These are phyloP conservation scores for Paracoccidioides brasiliensis DNA, from an alignment of 2,329 filamentous ascomycete species.

Conservation along the genomic window DNA sequence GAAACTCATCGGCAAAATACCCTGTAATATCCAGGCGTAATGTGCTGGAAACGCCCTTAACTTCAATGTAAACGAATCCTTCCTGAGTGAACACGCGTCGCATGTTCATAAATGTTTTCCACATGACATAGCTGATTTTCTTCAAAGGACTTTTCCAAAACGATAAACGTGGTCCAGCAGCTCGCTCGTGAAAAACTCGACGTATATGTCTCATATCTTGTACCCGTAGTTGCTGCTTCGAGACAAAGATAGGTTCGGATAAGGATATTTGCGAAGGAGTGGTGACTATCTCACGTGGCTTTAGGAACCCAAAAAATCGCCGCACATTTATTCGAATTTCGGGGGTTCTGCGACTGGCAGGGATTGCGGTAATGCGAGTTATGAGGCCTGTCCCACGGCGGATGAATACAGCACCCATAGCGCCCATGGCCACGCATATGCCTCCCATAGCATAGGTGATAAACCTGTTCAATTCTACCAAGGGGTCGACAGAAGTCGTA, in stretches of 20 bases:
- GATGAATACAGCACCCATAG: conserved; percentile 48
- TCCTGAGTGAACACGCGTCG: conserved; percentile 29
- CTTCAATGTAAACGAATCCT: conserved; percentile 27
- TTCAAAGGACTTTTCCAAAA: conserved; percentile 24
- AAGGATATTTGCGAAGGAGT: conserved; percentile 24
- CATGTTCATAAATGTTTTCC: conserved; percentile 22
- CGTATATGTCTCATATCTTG: conserved; percentile 12
- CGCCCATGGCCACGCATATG: conserved; percentile 47
- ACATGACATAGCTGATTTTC: conserved; percentile 19
- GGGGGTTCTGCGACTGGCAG: conserved; percentile 16
- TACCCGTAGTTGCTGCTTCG: conserved; percentile 5
- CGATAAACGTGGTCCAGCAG: conserved; percentile 11
- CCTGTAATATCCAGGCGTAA: conserved; percentile 29
- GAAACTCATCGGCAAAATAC: conserved; percentile 7
- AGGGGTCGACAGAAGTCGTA: conserved; percentile 37
- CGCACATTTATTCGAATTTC: conserved; percentile 25
- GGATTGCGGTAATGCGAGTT: conserved; percentile 43
- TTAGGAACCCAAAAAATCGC: conserved; percentile 26
- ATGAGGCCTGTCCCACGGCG: conserved; percentile 47
- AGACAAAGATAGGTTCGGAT: conserved; percentile 21
- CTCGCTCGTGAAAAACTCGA: conserved; percentile 8
- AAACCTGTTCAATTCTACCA: conserved; percentile 43
- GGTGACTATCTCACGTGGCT: conserved; percentile 17
- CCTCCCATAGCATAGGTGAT: conserved; percentile 45
- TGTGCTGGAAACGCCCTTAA: conserved; percentile 20